phyloP scores from a whole-genome alignment of 2,329 filamentous ascomycete genomes.

The Cercospora janseana region DNA sequence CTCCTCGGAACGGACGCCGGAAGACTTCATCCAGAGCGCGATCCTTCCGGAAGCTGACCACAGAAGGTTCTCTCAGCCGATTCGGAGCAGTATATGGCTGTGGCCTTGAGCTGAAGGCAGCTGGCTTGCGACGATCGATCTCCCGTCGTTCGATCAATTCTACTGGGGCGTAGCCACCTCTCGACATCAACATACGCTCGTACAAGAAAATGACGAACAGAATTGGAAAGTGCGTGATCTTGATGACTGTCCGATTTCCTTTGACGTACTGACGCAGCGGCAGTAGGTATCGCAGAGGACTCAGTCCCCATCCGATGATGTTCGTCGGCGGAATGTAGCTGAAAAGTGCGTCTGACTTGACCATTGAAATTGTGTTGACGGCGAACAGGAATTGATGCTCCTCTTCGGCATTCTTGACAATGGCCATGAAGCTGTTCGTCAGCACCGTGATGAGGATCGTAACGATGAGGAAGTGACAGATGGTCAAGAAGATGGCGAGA shows the following conservation, averaged over 20 bases:
- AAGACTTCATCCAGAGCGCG: slow-evolving; percentile 90
- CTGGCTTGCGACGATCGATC: slow-evolving; percentile 30
- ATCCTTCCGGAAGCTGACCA: slow-evolving; percentile 86
- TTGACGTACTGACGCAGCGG: slow-evolving; percentile 78
- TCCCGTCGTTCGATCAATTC: slow-evolving; percentile 74
- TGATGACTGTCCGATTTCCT: slow-evolving; percentile 87
- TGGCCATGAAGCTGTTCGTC: slow-evolving; percentile 93
- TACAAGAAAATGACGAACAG: slow-evolving; percentile 84
- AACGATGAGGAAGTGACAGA: slow-evolving; percentile 91
- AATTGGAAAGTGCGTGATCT: slow-evolving; percentile 83
- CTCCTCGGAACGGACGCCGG: slow-evolving; percentile 62
- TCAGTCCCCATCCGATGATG: slow-evolving; percentile 84
- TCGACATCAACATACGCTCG: slow-evolving; percentile 74
- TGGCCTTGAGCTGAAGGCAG: slow-evolving; percentile 34
- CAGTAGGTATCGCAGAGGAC: slow-evolving; percentile 76
- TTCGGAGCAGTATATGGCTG: slow-evolving; percentile 69
- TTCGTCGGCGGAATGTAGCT: slow-evolving; percentile 91
- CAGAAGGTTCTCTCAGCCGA: slow-evolving; percentile 69
- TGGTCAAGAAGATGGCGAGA: slow-evolving; percentile 80
- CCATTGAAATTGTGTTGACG: slow-evolving; percentile 96
- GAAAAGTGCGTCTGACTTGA: slow-evolving; percentile 95
- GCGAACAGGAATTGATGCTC: slow-evolving; percentile 92
- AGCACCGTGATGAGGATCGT: slow-evolving; percentile 94
- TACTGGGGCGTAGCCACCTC: slow-evolving; percentile 74
- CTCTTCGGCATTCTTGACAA: slow-evolving; percentile 88